phyloP scores from a whole-genome alignment of 179 eudicot species.

The Nepenthes alata region DNA sequence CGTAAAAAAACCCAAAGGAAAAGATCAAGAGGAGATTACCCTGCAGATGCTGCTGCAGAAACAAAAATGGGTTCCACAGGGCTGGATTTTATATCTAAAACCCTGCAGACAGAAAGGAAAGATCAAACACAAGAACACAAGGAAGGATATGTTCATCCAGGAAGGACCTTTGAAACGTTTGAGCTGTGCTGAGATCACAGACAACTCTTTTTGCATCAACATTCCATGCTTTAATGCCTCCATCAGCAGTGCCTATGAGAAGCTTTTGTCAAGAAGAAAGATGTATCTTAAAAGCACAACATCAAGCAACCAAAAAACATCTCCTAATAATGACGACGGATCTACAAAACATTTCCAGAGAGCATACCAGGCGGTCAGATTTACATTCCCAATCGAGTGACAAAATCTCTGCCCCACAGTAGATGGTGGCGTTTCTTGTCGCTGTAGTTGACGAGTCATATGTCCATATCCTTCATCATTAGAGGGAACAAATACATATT shows the following conservation, averaged over 20 bases:
- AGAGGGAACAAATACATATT: not conserved
- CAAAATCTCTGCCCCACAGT: conserved; percentile 92
- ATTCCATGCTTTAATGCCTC: conserved; percentile 99
- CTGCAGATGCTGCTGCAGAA: conserved; percentile 86
- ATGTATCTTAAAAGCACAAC: conserved; percentile 2
- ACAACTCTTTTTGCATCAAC: conserved; percentile 97
- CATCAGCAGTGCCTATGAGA: conserved; percentile 95
- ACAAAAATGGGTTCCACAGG: conserved; percentile 98
- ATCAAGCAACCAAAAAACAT: conserved; percentile 5
- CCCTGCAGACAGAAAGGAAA: conserved; percentile 29
- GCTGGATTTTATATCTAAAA: conserved; percentile 85
- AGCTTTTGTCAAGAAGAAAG: conserved; percentile 58
- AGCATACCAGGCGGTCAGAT: conserved; percentile 81
- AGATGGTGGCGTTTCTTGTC: conserved; percentile 94
- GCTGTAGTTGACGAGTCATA: conserved; percentile 65
- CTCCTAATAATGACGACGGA: conserved; percentile 3
- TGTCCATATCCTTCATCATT: conserved; percentile 79
- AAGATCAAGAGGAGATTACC: conserved; percentile 29
- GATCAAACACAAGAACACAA: not conserved
- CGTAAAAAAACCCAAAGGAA: not conserved
- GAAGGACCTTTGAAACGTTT: conserved; percentile 61
- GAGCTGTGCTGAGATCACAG: conserved; percentile 74
- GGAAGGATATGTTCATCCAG: conserved; percentile 4
- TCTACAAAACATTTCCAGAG: not conserved
- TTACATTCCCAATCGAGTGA: conserved; percentile 98